Conservation (phyloP, 2,329 filamentous ascomycete species). For the Beauveria caledonica region DNA sequence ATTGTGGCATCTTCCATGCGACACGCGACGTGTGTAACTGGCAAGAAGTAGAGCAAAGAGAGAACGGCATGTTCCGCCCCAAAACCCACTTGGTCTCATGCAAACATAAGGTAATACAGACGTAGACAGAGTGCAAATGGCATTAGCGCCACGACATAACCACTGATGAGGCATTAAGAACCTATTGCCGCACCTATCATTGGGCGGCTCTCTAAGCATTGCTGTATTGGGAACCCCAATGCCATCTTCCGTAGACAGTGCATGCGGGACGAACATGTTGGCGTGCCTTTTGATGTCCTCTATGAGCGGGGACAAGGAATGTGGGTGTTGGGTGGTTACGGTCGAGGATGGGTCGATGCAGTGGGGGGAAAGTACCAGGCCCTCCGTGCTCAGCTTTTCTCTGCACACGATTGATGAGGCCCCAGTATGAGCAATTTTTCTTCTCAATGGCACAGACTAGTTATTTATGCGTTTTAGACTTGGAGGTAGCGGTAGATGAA, state of each 20-base stretch:
- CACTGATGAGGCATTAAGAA: not conserved
- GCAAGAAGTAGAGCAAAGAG: not conserved
- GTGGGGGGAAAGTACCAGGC: not conserved
- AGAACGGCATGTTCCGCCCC: not conserved
- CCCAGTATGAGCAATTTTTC: not conserved
- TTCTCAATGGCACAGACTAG: not conserved
- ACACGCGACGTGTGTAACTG: not conserved
- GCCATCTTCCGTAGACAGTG: not conserved
- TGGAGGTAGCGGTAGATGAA: not conserved
- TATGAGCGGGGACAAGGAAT: not conserved
- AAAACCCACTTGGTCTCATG: not conserved
- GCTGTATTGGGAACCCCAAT: not conserved
- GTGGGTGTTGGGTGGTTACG: not conserved
- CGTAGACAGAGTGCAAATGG: not conserved
- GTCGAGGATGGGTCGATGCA: constrained; percentile 4
- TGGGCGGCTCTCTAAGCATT: not conserved
- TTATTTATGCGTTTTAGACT: not conserved
- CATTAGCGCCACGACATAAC: not conserved
- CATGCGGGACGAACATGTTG: not conserved
- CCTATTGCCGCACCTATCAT: not conserved
- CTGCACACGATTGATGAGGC: not conserved
- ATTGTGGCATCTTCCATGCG: not conserved
- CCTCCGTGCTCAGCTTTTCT: not conserved
- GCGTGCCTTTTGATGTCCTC: not conserved
- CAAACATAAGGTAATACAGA: not conserved